phyloP scores from a whole-genome alignment of 2,329 filamentous ascomycete species.

The Aspergillus novoparasiticus region DNA sequence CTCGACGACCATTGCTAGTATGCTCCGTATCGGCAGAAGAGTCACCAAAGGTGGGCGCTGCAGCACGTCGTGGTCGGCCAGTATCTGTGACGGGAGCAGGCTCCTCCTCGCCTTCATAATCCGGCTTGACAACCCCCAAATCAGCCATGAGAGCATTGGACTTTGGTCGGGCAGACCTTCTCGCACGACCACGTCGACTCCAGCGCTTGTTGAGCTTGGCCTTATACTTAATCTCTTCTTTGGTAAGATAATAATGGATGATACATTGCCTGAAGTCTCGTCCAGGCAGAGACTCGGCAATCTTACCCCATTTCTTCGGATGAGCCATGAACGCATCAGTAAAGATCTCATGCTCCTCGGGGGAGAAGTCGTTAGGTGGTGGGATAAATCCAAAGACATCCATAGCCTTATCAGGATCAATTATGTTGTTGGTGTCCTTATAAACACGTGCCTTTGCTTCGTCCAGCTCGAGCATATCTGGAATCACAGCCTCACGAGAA shows the following conservation, averaged over 20 bases:
- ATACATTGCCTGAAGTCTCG: slow-evolving; percentile 53
- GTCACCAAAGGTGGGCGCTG: slow-evolving; percentile 53
- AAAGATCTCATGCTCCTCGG: slow-evolving; percentile 50
- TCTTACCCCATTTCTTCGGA: slow-evolving; percentile 56
- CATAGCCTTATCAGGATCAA: slow-evolving; percentile 42
- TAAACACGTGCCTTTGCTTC: slow-evolving; percentile 45
- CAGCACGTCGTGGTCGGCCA: slow-evolving; percentile 52
- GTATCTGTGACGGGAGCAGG: slow-evolving; percentile 52
- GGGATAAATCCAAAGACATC: slow-evolving; percentile 49
- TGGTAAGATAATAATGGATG: slow-evolving; percentile 54
- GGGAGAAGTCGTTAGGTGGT: slow-evolving; percentile 50
- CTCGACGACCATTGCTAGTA: slow-evolving; percentile 34
- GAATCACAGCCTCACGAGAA: slow-evolving; percentile 49
- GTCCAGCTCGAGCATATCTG: slow-evolving; percentile 48
- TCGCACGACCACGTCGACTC: slow-evolving; percentile 44
- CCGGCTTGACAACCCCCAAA: slow-evolving; percentile 45
- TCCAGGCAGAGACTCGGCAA: slow-evolving; percentile 49
- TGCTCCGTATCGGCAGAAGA: slow-evolving; percentile 36
- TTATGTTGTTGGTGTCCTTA: slow-evolving; percentile 50
- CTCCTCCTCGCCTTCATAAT: slow-evolving; percentile 49
- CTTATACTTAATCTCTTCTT: slow-evolving; percentile 53
- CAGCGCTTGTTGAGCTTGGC: slow-evolving; percentile 51
- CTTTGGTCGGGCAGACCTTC: slow-evolving; percentile 44
- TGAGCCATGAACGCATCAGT: slow-evolving; percentile 50
- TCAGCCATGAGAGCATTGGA: slow-evolving; percentile 53